These are phyloP conservation scores for Eucalyptus melliodora DNA, from an alignment of 345 rosid genomes.

Conservation along the genomic window DNA sequence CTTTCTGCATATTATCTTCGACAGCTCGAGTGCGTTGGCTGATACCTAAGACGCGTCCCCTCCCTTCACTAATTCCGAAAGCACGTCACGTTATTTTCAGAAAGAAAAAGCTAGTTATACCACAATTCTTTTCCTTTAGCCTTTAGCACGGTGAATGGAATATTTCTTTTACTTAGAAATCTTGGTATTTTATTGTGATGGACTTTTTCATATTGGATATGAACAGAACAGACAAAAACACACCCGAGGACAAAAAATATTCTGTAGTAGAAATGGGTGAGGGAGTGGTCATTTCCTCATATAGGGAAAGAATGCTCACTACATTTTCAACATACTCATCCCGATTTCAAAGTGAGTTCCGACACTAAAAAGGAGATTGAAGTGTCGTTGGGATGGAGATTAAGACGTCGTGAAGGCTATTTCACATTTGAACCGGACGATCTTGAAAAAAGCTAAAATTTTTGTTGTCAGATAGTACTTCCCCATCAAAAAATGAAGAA, in stretches of 20 bases:
- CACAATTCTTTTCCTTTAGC: not conserved
- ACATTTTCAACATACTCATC: rapidly evolving
- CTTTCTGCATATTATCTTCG: not conserved
- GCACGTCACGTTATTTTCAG: not conserved
- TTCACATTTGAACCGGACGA: not conserved
- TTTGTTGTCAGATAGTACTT: not conserved
- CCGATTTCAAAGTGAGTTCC: not conserved
- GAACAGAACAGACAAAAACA: not conserved
- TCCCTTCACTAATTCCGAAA: not conserved
- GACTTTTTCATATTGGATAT: not conserved
- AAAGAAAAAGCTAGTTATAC: not conserved
- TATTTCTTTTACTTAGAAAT: not conserved
- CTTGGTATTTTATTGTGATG: not conserved
- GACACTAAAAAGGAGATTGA: not conserved
- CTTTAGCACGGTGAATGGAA: not conserved
- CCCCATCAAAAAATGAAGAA: not conserved
- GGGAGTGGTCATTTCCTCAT: not conserved
- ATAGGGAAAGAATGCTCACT: not conserved
- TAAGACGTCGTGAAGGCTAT: not conserved
- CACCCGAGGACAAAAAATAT: not conserved
- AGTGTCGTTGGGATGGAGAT: not conserved
- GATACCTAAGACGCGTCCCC: not conserved
- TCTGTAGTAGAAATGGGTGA: not conserved
- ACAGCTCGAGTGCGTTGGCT: not conserved
- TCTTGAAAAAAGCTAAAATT: not conserved